A percentile compares a stretch with the other conserved stretches of the same genome.
phyloP scores from a whole-genome alignment of 1,284 basidiomycete genomes.

The Vanrija sp. region DNA sequence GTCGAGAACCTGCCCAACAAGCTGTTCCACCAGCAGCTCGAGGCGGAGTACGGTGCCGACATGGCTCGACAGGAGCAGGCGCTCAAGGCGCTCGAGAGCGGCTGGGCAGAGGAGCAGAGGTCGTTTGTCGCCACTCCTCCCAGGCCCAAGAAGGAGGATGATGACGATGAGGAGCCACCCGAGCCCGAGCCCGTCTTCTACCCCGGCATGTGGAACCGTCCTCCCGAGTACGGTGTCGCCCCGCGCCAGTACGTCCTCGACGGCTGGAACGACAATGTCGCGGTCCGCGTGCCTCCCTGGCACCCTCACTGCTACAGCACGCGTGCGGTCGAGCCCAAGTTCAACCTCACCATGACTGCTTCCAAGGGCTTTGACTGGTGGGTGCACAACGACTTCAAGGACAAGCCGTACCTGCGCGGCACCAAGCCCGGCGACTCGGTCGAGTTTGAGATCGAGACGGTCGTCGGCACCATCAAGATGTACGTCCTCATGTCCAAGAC shows the following conservation, averaged over 20 bases:
- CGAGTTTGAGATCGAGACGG: conserved; percentile 38
- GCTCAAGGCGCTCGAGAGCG: conserved; percentile 5
- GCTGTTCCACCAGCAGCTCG: conserved; percentile 3
- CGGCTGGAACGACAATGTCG: conserved; percentile 36
- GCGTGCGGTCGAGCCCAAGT: conserved; percentile 25
- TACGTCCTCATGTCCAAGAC: conserved; percentile 39
- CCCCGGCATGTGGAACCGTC: conserved; percentile 36
- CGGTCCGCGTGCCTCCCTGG: conserved; percentile 24
- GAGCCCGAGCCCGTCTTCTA: background rate
- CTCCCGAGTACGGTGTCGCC: conserved; percentile 34
- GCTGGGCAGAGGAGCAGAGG: conserved; percentile 27
- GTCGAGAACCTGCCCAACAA: background rate
- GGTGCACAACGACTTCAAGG: conserved; percentile 38
- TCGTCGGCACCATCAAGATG: conserved; percentile 42
- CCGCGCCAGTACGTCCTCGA: conserved; percentile 40
- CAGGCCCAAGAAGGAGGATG: too few relatives aligned
- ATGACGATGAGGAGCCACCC: background rate
- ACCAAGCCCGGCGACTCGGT: conserved; percentile 33
- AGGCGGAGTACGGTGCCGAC: background rate
- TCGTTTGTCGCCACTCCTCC: conserved; percentile 17
- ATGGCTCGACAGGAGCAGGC: background rate
- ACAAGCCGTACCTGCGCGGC: conserved; percentile 46
- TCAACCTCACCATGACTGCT: conserved; percentile 36
- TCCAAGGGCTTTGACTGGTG: conserved; percentile 42
- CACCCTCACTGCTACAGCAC: conserved; percentile 39